Evolutionary conservation across 1,284 basidiomycete species (phyloP), one percentile per base, ranked within the genome.

Genomic region (Ceratobasidium sp.): DNA sequence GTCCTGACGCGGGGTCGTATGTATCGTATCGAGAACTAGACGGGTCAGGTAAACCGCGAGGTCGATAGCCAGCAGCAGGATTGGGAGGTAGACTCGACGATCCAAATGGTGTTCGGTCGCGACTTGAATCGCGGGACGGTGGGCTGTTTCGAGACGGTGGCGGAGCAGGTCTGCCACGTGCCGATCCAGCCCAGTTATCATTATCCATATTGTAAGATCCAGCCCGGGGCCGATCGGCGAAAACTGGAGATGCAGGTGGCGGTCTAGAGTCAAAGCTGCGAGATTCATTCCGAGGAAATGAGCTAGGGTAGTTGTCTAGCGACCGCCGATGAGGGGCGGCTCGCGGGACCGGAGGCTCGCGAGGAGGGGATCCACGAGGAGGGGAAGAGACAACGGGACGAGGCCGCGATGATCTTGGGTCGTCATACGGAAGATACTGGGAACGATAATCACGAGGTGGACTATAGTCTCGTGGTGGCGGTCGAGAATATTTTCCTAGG

Each of bases 331-430:
- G 35, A 27, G 17, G 29, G 5, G 45, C 45, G 7, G 22, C 35
- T 65, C 62, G 62, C 27, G 62, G 35, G 3, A 40, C 38, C 27
- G 38, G 32, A 29, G 32, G 20, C 40, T 65, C 62, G 29, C 62
- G 62, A 54, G 62, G 62, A 35, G 62, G 62, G 38, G 62, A 65
- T 65, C 62, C 62, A 65, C 62, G 62, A 53, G 62, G 62, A 5
- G 62, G 62, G 5, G 62, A 65, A 0, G 62, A 65, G 31, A 65
- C 62, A 42, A 65, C 50, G n/a, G 62, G 62, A 27, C 62, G 62
- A 12, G 62, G 62, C 10, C 62, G 62, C 5, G 31, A 42, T 12
- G 57, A 32, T n/a, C 49, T 50, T 35, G 62, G 62, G 17, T 65
- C 62, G 32, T 54, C 62, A 54, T 65, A 65, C 29, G 62, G 62